Evolutionary conservation across 352 stramenopile genomes (phyloP).

Genomic region (Peronospora destructor): DNA sequence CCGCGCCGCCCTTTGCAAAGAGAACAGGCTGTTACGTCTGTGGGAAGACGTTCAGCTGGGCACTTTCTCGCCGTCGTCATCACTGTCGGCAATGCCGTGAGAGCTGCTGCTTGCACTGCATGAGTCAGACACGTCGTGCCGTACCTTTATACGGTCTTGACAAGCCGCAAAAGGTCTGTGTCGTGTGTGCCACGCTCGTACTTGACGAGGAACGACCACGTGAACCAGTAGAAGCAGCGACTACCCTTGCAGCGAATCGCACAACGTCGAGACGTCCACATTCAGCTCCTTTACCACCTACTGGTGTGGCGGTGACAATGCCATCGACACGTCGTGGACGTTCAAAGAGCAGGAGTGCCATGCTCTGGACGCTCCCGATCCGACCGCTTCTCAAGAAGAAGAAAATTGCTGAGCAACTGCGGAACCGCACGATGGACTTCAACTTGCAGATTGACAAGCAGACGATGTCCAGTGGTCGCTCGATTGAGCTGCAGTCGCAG

Average conservation of each 20-base stretch:
- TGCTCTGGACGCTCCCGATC: conserved; percentile 41
- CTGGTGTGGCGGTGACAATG: conserved; percentile 7
- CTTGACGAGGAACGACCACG: conserved; percentile 15
- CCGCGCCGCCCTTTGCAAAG: conserved; percentile 28
- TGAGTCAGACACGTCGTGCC: conserved; percentile 28
- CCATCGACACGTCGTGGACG: conserved; percentile 11
- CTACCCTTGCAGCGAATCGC: conserved; percentile 5
- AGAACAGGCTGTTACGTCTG: conserved; percentile 37
- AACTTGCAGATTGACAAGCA: conserved; percentile 45
- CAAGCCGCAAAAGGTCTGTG: conserved; percentile 55
- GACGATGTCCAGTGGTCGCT: conserved; percentile 13
- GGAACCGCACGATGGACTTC: conserved; percentile 41
- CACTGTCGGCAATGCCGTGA: conserved; percentile 64
- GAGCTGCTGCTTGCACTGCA: conserved; percentile 50
- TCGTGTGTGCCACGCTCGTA: conserved; percentile 42
- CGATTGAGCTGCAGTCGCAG: conserved; percentile 38
- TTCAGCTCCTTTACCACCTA: conserved; percentile 26
- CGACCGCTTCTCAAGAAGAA: conserved; percentile 47
- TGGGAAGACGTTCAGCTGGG: conserved; percentile 29
- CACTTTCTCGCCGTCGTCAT: conserved; percentile 34
- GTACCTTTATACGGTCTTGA: conserved; percentile 32
- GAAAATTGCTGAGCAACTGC: conserved; percentile 37
- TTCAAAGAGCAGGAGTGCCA: conserved; percentile 29
- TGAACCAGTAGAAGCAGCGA: conserved; percentile 18
- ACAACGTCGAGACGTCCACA: conserved; percentile 19